Conservation (phyloP, 768 basidiomycete species). For the Boletus rubescentipes region DNA sequence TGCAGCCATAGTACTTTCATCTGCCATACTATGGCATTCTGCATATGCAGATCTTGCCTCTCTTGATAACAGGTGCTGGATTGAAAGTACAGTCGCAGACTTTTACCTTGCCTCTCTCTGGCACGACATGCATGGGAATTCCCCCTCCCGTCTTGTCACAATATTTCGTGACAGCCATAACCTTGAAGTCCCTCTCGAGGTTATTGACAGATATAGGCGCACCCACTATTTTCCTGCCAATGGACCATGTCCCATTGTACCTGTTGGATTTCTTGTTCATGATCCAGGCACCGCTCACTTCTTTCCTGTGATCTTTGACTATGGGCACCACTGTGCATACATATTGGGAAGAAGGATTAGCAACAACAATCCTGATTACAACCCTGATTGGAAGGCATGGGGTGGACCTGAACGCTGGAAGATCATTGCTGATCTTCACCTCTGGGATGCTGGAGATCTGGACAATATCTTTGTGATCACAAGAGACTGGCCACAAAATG, state of each 20-base stretch:
- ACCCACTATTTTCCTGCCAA: background rate
- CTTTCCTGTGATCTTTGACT: background rate
- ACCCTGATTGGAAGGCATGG: background rate
- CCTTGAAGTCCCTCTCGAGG: background rate
- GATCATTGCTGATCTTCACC: background rate
- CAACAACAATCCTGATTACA: background rate
- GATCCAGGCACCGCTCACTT: background rate
- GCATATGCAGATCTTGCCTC: background rate
- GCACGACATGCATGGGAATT: background rate
- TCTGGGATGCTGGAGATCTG: background rate
- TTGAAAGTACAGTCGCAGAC: background rate
- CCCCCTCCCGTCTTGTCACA: background rate
- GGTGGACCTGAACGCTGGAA: background rate
- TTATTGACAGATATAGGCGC: background rate
- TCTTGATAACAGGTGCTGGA: background rate
- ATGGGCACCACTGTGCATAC: background rate
- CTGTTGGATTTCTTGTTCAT: background rate
- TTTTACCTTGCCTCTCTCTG: constrained; percentile 4
- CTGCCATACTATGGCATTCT: background rate
- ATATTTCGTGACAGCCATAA: background rate
- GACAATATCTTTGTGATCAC: background rate
- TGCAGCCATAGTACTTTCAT: background rate
- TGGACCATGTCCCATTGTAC: background rate
- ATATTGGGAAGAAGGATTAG: background rate
- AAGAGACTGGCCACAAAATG: constrained; percentile 6